Evolutionary conservation across 2,329 filamentous ascomycete species (phyloP), one percentile per base, ranked within the genome.

Genomic region (Phoma sp.): DNA sequence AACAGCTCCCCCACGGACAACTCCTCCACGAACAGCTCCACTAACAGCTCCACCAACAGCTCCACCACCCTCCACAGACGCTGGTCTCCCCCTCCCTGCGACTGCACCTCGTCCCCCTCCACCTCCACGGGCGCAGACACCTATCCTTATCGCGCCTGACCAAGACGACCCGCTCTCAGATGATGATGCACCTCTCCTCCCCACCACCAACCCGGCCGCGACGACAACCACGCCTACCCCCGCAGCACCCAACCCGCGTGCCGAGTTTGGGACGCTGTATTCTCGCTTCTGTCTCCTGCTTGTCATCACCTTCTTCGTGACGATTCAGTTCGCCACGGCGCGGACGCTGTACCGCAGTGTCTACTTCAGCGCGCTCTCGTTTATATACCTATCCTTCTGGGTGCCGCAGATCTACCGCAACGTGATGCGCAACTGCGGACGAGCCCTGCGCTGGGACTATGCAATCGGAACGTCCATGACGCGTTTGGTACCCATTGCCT

Each of bases 341-440:
- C 84, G 85, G 58, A 74, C 78, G 3, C 75, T 77, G 1, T 69
- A 83, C 2, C 81, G 82, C 22, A 78, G 79, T 2, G 71, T 81
- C 37, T 88, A 86, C 72, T 81, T 81, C 58, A 82, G 93, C 70
- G 61, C 82, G 2, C 78, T 96, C 21, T 82, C 85, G 2, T 86
- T 94, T 65, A 62, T 84, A 48, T 97, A 97, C 72, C 84, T 97
- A 39, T 96, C 93, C 19, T 88, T 97, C 71, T 98, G 94, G 94
- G 72, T 88, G 0, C 94, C 95, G 0, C 95, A 99, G 74, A 96
- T 98, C 63, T 85, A 90, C 70, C 90, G 95, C 59, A 99, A 99
- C 73, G 82, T 90, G 48, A 86, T 91, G 76, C 90, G 94, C 49
- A 97, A 97, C 76, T 96, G 92, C 74, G 91, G 93, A 36, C 91